phyloP scores from a whole-genome alignment of 257 asterid genomes.

The Penstemon barbatus region DNA sequence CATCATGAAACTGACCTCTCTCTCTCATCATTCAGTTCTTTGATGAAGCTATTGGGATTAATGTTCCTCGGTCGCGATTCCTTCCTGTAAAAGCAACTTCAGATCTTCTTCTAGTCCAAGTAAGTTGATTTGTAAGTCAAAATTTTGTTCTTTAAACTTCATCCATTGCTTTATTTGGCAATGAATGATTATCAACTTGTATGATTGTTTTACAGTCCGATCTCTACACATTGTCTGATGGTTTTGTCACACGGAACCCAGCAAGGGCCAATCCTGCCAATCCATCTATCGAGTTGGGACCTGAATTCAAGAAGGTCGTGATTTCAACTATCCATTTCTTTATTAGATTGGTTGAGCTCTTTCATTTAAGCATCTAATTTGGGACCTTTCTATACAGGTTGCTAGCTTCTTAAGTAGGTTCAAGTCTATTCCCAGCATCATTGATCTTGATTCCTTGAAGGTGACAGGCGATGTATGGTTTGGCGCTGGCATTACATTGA shows the following conservation, averaged over 20 bases:
- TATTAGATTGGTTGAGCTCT: not conserved
- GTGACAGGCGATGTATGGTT: constrained; percentile 91
- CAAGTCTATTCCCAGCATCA: constrained; percentile 94
- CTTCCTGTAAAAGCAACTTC: constrained; percentile 97
- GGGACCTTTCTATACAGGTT: constrained; percentile 45
- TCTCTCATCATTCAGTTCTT: constrained; percentile 60
- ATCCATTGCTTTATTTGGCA: not conserved
- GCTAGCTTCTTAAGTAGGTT: constrained; percentile 77
- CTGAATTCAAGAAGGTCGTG: constrained; percentile 93
- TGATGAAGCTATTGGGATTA: constrained; percentile 84
- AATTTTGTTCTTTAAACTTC: not conserved
- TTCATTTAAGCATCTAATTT: constrained; percentile 2
- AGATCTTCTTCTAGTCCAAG: constrained; percentile 95
- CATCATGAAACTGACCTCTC: constrained; percentile 10
- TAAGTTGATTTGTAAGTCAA: constrained; percentile 34
- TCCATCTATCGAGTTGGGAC: constrained; percentile 93
- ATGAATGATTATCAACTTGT: constrained; percentile 18
- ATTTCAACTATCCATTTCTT: constrained; percentile 19
- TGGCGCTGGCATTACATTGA: constrained; percentile 71
- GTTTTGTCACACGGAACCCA: constrained; percentile 74
- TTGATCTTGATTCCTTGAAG: constrained; percentile 85
- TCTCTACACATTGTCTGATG: constrained; percentile 84
- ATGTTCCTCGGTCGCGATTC: constrained; percentile 97
- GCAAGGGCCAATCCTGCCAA: constrained; percentile 81
- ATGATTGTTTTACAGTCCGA: constrained; percentile 68